Evolutionary conservation across 768 basidiomycete genomes (phyloP).

Genomic region (Suillus spraguei): DNA sequence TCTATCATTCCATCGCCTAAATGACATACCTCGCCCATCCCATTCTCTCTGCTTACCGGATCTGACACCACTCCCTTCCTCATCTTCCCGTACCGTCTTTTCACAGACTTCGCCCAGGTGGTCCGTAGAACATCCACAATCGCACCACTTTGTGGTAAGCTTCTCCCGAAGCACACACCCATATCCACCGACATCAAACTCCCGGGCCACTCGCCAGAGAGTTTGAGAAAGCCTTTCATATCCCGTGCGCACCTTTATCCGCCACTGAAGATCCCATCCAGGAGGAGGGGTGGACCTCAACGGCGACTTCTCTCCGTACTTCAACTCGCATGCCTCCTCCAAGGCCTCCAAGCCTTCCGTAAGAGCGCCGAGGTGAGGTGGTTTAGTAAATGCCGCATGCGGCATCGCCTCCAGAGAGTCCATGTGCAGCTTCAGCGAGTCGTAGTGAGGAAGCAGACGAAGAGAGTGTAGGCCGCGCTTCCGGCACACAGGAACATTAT

Average conservation of each 20-base stretch:
- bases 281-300: slow-evolving; percentile 34
- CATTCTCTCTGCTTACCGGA: slow-evolving; percentile 74
- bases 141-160: slow-evolving; percentile 76
- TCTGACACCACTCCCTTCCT: slow-evolving; percentile 58
- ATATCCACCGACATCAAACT: slow-evolving; percentile 75
- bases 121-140: slow-evolving; percentile 80
- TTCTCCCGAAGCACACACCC: slow-evolving; percentile 72
- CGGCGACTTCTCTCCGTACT: slow-evolving; percentile 45
- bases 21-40: slow-evolving; percentile 62
- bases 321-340: slow-evolving; percentile 65
- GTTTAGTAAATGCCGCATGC: slow-evolving; percentile 60
- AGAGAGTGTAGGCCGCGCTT: slow-evolving; percentile 69
- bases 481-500: slow-evolving; percentile 65
- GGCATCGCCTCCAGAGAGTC: slow-evolving; percentile 62
- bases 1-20: neutral
- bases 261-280: slow-evolving; percentile 61
- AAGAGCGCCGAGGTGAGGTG: slow-evolving; percentile 63
- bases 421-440: slow-evolving; percentile 62
- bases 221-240: slow-evolving; percentile 67
- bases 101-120: slow-evolving; percentile 80
- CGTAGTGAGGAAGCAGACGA: slow-evolving; percentile 61
- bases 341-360: slow-evolving; percentile 60
- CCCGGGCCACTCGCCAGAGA: slow-evolving; percentile 69
- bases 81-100: slow-evolving; percentile 69
- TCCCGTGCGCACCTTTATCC: slow-evolving; percentile 57